These are phyloP conservation scores for Austropuccinia psidii DNA, from an alignment of 1,284 basidiomycete species.

Conservation along the genomic window DNA sequence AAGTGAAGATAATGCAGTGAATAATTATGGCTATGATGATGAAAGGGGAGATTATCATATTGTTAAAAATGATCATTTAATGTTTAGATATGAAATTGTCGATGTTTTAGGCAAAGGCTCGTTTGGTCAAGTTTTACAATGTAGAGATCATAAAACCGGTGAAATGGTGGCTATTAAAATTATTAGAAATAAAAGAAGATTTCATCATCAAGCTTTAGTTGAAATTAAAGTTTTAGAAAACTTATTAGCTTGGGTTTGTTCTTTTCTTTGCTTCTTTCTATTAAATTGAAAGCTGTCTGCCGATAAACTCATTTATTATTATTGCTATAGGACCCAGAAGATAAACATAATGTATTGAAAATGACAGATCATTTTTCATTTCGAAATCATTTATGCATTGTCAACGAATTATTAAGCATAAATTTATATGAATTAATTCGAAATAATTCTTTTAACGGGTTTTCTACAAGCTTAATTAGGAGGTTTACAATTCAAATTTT, in stretches of 20 bases:
- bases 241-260: conserved; percentile 82
- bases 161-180: conserved; percentile 97
- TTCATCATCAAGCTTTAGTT: conserved; percentile 95
- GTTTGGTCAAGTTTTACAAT: conserved; percentile 94
- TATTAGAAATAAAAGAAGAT: conserved; percentile 97
- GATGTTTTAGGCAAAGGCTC: conserved; percentile 93
- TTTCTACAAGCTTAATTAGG: conserved; percentile 86
- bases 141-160: conserved; percentile 93
- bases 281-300: neutral
- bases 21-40: conserved; percentile 96
- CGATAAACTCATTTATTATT: neutral
- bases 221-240: conserved; percentile 98
- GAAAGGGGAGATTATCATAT: conserved; percentile 95
- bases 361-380: conserved; percentile 99
- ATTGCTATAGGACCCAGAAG: conserved; percentile 70
- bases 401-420: conserved; percentile 94
- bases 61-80: conserved; percentile 82
- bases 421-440: conserved; percentile 99
- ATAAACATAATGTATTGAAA: conserved; percentile 92
- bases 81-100: conserved; percentile 89
- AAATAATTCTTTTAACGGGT: conserved; percentile 94
- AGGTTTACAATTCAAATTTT: conserved; percentile 96
- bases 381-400: conserved; percentile 94
- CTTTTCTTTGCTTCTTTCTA: neutral
- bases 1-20: conserved; percentile 62